Evolutionary conservation across 495 filamentous ascomycete species (phyloP).

Genomic region (Penicillium salamii): DNA sequence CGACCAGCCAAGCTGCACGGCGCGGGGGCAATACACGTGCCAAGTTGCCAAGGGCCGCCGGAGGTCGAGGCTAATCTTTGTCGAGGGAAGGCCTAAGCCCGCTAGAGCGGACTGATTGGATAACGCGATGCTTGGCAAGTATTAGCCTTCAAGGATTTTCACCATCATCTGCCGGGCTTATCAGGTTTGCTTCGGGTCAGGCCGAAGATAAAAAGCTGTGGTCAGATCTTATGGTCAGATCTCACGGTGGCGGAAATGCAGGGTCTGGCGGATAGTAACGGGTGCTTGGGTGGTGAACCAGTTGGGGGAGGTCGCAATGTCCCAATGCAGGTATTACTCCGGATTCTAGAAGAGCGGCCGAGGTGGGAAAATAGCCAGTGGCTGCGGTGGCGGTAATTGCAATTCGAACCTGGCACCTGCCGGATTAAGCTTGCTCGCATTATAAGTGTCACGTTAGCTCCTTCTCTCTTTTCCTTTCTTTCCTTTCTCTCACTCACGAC

Average conservation of each 20-base stretch:
- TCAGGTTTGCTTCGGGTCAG: constrained; percentile 2
- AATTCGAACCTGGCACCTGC: not conserved
- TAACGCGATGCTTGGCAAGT: constrained; percentile 5
- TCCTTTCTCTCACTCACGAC: not conserved
- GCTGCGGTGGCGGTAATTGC: not conserved
- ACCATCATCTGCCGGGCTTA: not conserved
- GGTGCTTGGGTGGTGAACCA: not conserved
- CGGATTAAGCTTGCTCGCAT: not conserved
- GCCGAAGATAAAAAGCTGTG: not conserved
- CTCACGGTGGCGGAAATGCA: not conserved
- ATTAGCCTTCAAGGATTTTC: constrained; percentile 7
- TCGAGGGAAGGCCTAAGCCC: not conserved
- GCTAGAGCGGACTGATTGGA: constrained; percentile 3
- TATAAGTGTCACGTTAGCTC: constrained; percentile 1
- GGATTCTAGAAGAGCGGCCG: constrained; percentile 1
- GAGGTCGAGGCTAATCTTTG: not conserved
- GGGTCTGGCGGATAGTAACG: constrained; percentile 18
- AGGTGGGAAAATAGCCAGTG: not conserved
- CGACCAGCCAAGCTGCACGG: constrained; percentile 5
- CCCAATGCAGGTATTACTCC: constrained; percentile 14
- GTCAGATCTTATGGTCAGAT: not conserved
- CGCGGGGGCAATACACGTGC: constrained; percentile 4
- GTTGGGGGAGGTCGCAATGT: not conserved
- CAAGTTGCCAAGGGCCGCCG: not conserved
- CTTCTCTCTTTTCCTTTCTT: not conserved